Evolutionary conservation across 306 rosid genomes (phyloP).

Genomic region (Glycyrrhiza uralensis): DNA sequence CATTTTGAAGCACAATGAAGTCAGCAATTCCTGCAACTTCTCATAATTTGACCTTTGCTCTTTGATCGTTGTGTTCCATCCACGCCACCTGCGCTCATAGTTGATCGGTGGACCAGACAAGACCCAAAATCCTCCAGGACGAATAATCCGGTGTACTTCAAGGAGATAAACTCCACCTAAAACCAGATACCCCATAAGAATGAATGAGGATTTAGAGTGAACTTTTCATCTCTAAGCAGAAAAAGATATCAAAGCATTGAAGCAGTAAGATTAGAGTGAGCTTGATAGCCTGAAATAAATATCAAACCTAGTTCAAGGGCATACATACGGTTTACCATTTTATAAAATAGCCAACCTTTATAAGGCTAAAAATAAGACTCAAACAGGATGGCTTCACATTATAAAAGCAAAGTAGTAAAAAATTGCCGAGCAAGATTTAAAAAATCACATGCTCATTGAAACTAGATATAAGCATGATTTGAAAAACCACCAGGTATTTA

Average conservation of each 20-base stretch:
- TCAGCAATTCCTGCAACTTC: constrained; percentile 64
- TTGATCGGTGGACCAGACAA: constrained; percentile 97
- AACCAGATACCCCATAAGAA: not conserved
- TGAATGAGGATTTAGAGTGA: not conserved
- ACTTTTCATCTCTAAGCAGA: not conserved
- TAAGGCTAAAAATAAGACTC: not conserved
- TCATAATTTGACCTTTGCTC: constrained; percentile 75
- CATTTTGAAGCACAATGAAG: constrained; percentile 81
- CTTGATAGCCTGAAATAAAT: not conserved
- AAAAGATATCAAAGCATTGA: not conserved
- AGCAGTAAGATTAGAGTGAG: not conserved
- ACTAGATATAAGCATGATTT: not conserved
- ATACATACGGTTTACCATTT: not conserved
- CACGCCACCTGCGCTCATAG: constrained; percentile 83
- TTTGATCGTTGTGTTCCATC: constrained; percentile 94
- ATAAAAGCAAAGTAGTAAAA: not conserved
- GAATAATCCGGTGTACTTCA: constrained; percentile 88
- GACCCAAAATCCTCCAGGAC: constrained; percentile 99
- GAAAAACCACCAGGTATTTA: not conserved
- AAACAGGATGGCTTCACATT: not conserved
- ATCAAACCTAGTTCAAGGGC: not conserved
- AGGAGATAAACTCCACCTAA: constrained; percentile 86
- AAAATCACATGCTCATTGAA: not conserved
- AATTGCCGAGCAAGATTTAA: not conserved
- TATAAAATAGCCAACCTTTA: not conserved